Base-by-base conservation (phyloP, 495 filamentous ascomycete species). In the Daldinia grandis region DNA sequence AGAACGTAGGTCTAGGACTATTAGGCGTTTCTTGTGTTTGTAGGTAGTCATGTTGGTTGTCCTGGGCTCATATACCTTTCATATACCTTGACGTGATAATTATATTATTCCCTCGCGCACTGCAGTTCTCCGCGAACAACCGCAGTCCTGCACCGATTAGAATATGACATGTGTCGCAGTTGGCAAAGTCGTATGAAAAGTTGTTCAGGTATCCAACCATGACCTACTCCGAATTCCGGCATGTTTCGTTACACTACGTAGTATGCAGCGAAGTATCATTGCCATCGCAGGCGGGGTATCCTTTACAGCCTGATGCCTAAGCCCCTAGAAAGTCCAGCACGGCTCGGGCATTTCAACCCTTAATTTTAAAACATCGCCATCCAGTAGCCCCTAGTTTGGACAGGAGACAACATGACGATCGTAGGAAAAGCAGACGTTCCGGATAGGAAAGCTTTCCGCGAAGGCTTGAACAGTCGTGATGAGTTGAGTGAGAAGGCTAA, bases 241-340 rank as follows among this genome's bases (percentile, higher is more conserved):
- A 24, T 47, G 42, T 47, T 47, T 47, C 42, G 42, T 47, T 47
- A 47, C 42, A 47, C 42, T 47, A 47, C 42, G 42, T 47, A 47
- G 42, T 47, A 47, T 47, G 17, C 42, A 21, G 33, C 33, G 33
- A 35, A 35, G 42, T 47, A 47, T 47, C 42, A 24, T 47, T 47
- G 42, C 42, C 42, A 47, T 47, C 42, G 42, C 42, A 47, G 42
- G 42, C 42, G 42, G 42, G 42, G 42, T 47, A 47, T 47, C 5
- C 17, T 47, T 47, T 47, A 47, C 42, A 47, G 42, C 42, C 42
- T 47, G 42, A 47, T 47, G 21, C 42, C 42, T 24, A 47, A 47
- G 42, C 17, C 42, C 42, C 19, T 47, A 9, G 42, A 47, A 47
- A 47, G 42, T 47, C 21, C 17, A 47, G 42, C 42, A 47, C 17